Base-by-base conservation (phyloP, 2,329 filamentous ascomycete species). In the Alternaria brassicae region DNA sequence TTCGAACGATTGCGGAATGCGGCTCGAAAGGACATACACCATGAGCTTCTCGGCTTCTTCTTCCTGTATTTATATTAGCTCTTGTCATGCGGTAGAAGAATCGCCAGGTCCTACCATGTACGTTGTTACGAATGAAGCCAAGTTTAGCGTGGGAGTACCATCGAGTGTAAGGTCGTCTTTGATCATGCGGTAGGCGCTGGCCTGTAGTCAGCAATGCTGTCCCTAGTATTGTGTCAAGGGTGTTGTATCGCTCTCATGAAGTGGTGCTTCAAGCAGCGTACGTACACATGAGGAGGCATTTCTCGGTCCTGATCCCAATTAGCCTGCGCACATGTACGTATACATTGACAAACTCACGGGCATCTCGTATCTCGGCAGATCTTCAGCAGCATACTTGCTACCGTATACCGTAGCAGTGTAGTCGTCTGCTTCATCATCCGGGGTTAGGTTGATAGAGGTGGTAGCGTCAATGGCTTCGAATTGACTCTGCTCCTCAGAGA, bases 21-120 rank as follows among this genome's bases (percentile, higher is more conserved):
- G 8, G 6, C 7, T 10, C 10, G 9, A 12, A 21, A 10, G 94
- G 15, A 58, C 92, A 45, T 70, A 74, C 66, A 89, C 83, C 94
- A 98, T 98, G 79, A 97, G 91, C 80, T 96, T 93, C 81, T 97
- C 93, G 19, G 90, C 93, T 79, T 97, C 94, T 44, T 97, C 91
- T 82, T 97, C 93, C 90, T 92, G 17, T 65, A 19, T 58, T 51
- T 48, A 45, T 39, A 48, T 51, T 56, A 44, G 51, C 44, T 3
- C 6, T 23, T 40, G 28, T 27, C 5, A 2, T 9, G 10, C 40
- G 61, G 39, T 36, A 27, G 90, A 12, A n/a, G 12, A 7, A 10
- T 6, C 28, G 9, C 23, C 13, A 25, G 23, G 6, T 13, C 41
- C 12, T 53, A 92, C 90, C 93, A 97, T 97, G 82, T 96, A 97